Evolutionary conservation across 345 rosid genomes (phyloP).

Genomic region (Boechera divaricarpa): DNA sequence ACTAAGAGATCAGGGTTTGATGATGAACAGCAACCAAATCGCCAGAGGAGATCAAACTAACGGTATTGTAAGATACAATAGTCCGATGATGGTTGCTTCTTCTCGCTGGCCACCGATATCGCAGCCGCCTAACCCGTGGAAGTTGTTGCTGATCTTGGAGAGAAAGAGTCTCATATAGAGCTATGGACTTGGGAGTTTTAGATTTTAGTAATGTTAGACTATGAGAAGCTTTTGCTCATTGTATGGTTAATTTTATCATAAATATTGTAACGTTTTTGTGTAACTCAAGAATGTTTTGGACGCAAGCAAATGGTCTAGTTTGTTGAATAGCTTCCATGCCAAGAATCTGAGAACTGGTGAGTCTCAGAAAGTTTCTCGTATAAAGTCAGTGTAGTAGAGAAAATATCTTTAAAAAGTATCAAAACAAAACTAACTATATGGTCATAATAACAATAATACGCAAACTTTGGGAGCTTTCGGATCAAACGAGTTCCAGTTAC

Average conservation of each 20-base stretch:
- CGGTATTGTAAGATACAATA: neutral
- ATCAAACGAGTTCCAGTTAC: neutral
- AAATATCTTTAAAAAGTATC: neutral
- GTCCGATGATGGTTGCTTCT: neutral
- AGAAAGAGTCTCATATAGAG: neutral
- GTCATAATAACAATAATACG: no score
- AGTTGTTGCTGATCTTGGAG: neutral
- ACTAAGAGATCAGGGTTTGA: slow-evolving; percentile 18
- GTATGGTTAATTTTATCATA: neutral
- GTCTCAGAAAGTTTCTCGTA: neutral
- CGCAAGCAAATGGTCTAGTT: neutral
- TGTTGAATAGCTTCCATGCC: neutral
- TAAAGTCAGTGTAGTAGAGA: neutral
- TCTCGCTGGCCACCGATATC: neutral
- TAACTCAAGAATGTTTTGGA: neutral
- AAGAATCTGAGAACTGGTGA: neutral
- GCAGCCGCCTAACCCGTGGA: neutral
- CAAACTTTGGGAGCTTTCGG: neutral
- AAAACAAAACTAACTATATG: neutral
- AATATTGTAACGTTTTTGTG: neutral
- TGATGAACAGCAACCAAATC: neutral
- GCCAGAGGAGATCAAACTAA: neutral
- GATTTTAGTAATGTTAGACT: neutral
- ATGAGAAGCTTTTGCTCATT: neutral
- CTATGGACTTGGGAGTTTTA: neutral